phyloP scores from a whole-genome alignment of 352 stramenopile species.

The Pythium aphanidermatum region DNA sequence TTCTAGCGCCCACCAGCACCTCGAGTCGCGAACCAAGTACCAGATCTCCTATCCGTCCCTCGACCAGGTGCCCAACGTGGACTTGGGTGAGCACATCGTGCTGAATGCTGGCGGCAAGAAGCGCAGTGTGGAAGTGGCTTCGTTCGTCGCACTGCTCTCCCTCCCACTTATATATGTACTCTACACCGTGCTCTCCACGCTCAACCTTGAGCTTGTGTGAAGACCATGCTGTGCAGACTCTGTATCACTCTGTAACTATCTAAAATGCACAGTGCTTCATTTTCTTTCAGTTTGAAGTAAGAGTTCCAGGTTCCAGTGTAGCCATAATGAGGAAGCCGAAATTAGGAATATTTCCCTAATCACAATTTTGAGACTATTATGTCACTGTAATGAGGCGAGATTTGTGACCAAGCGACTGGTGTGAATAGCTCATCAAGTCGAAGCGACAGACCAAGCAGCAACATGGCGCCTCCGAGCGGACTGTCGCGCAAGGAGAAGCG shows the following conservation, averaged over 20 bases:
- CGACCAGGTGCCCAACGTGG: conserved; percentile 35
- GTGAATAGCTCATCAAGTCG: neutral
- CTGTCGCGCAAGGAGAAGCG: conserved; percentile 70
- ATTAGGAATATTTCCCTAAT: neutral
- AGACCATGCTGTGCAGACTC: too few species aligned
- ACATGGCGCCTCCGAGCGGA: conserved; percentile 11
- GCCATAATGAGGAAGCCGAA: conserved; percentile 18
- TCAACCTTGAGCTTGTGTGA: conserved; percentile 6
- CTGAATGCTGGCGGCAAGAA: conserved; percentile 21
- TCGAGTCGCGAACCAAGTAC: conserved; percentile 39
- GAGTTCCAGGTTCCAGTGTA: conserved; percentile 13
- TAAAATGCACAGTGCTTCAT: too few species aligned
- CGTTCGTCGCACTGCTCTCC: conserved; percentile 21
- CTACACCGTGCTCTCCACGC: conserved; percentile 4
- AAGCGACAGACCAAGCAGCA: neutral
- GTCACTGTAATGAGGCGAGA: neutral
- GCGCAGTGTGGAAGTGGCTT: conserved; percentile 1
- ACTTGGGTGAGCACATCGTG: conserved; percentile 58
- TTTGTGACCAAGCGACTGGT: conserved; percentile 20
- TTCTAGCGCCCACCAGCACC: conserved; percentile 12
- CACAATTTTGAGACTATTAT: neutral
- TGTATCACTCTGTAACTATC: too few species aligned
- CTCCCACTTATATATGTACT: conserved; percentile 20
- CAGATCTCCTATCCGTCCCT: conserved; percentile 63
- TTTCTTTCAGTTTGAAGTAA: neutral